Evolutionary conservation across 2,329 filamentous ascomycete genomes (phyloP), one percentile per base, ranked within the genome.

Genomic region (Trichoderma arundinaceum): DNA sequence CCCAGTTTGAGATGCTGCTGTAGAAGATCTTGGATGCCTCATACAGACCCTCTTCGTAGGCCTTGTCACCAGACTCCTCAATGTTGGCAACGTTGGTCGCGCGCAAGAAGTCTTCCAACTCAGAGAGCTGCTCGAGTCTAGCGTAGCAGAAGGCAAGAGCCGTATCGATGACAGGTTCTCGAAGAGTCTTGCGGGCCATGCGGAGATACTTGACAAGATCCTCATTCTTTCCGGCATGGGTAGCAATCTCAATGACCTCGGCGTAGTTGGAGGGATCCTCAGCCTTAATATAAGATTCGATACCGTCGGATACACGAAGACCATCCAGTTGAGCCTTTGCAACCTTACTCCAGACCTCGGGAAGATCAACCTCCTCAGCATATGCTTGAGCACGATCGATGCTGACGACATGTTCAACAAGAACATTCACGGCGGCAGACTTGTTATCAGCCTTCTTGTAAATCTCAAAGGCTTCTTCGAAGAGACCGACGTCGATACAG

Each of bases 1-100:
- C 94, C 95, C 95, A 99, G 86, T 99, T 99, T 63, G 95, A 99
- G 77, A 99, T 96, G 82, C 92, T 98, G 64, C 88, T 92, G 83
- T 89, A 99, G 86, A 98, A 99, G 75, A 99, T 98, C 87, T 99
- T 99, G 70, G 95, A 92, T 49, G 95, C 95, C 83, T 98, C 91
- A 75, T 95, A 94, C 75, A 92, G 89, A 67, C 94, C 94, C 80
- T 99, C 95, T 69, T 89, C 91, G 72, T 97, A 98, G 22, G 95
- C 94, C 84, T 97, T 97, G 85, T 99, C 95, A 83, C 95, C 95
- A 67, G 93, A 98, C 72, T 95, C 92, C 77, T 99, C 95, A 62
- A 98, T 86, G 77, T 99, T 94, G 61, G 95, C 94, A 68, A 98
- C 95, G 71, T 99, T 99, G 64, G 92, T 94, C 33, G 88, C 88